Evolutionary conservation across 495 filamentous ascomycete species (phyloP).

Genomic region (Xylaria bambusicola): DNA sequence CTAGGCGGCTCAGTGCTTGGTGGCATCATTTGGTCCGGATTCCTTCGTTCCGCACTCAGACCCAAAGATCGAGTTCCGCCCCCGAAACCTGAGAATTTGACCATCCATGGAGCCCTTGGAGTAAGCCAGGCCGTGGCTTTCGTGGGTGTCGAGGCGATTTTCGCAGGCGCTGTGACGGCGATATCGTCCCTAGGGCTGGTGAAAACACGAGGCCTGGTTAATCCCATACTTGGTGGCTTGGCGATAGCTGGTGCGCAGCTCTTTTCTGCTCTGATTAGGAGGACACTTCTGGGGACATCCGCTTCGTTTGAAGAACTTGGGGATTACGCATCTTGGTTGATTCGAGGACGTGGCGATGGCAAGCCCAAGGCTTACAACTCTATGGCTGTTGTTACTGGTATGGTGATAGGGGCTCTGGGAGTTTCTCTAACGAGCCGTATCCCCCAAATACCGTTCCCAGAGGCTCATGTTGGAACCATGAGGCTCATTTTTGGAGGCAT

Average conservation of each 20-base stretch:
- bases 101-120: slow-evolving; percentile 39
- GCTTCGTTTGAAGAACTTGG: slow-evolving; percentile 55
- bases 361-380: slow-evolving; percentile 34
- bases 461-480: slow-evolving; percentile 29
- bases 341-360: slow-evolving; percentile 24
- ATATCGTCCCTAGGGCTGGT: slow-evolving; percentile 30
- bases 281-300: slow-evolving; percentile 52
- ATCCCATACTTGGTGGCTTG: slow-evolving; percentile 47
- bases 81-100: slow-evolving; percentile 20
- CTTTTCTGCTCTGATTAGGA: slow-evolving; percentile 43
- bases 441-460: slow-evolving; percentile 22
- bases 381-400: slow-evolving; percentile 49
- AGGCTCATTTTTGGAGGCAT: slow-evolving; percentile 49
- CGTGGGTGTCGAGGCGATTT: slow-evolving; percentile 35
- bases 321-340: slow-evolving; percentile 43
- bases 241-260: slow-evolving; percentile 53
- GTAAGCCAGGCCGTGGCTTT: slow-evolving; percentile 24
- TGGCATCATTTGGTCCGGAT: slow-evolving; percentile 42
- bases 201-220: slow-evolving; percentile 36
- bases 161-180: slow-evolving; percentile 29
- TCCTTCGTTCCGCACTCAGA: slow-evolving; percentile 29
- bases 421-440: slow-evolving; percentile 32
- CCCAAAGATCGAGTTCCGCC: slow-evolving; percentile 11
- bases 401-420: slow-evolving; percentile 43
- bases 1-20: slow-evolving; percentile 46